Evolutionary conservation across 2,329 filamentous ascomycete genomes (phyloP).

Genomic region (Nothomitra cinnamomea): DNA sequence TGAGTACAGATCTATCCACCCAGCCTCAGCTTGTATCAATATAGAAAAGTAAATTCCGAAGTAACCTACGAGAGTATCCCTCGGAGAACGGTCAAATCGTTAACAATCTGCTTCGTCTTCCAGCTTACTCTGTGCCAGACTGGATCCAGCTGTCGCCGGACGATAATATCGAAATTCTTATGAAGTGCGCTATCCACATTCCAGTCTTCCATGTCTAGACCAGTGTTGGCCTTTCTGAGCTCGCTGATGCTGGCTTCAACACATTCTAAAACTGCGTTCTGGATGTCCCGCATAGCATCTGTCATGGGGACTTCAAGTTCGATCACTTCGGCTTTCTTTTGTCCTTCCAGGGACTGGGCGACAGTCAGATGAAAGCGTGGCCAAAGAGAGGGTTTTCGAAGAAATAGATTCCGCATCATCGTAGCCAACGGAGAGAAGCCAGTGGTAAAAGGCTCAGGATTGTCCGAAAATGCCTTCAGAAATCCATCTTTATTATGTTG

Average conservation of each 20-base stretch:
- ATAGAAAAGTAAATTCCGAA: neutral
- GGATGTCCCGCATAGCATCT: constrained; percentile 80
- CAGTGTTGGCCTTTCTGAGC: constrained; percentile 76
- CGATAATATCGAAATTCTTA: constrained; percentile 77
- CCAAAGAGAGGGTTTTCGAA: constrained; percentile 78
- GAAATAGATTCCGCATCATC: constrained; percentile 84
- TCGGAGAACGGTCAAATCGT: constrained; percentile 68
- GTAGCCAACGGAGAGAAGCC: constrained; percentile 78
- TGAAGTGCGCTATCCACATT: constrained; percentile 85
- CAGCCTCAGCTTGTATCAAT: neutral
- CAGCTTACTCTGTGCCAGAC: constrained; percentile 96
- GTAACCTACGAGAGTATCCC: constrained; percentile 54
- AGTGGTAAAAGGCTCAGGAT: constrained; percentile 73
- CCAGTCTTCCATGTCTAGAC: constrained; percentile 93
- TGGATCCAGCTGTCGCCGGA: constrained; percentile 79
- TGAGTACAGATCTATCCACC: constrained; percentile 42
- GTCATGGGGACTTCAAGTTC: constrained; percentile 95
- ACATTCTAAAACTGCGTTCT: constrained; percentile 88
- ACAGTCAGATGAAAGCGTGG: constrained; percentile 87
- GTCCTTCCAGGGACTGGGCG: constrained; percentile 75
- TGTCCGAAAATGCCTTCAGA: constrained; percentile 89
- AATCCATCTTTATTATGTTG: constrained; percentile 92
- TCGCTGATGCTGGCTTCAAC: constrained; percentile 90
- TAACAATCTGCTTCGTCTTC: constrained; percentile 88
- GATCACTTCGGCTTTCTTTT: constrained; percentile 88